These are phyloP conservation scores for Diutina mesorugosa DNA, from an alignment of 1,139 yeast species.

Conservation along the genomic window DNA sequence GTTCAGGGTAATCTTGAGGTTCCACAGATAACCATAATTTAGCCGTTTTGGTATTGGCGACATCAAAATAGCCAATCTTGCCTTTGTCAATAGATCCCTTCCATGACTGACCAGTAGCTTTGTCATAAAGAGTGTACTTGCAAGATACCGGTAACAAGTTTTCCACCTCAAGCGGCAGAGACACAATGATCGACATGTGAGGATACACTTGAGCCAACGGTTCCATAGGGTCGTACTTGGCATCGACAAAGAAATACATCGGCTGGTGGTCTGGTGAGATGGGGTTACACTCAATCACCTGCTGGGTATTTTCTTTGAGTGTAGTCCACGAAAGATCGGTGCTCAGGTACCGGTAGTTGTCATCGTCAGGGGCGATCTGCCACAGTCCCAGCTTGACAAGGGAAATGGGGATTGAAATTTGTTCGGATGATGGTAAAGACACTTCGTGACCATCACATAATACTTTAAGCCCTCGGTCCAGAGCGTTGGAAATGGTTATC, in stretches of 20 bases:
- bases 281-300: not conserved
- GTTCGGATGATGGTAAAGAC: conserved; percentile 37
- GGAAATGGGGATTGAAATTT: conserved; percentile 62
- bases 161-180: conserved; percentile 81
- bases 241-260: conserved; percentile 67
- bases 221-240: conserved; percentile 46
- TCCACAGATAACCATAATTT: conserved; percentile 53
- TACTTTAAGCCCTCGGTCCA: conserved; percentile 40
- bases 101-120: conserved; percentile 63
- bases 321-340: not conserved
- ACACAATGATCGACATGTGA: conserved; percentile 62
- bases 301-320: not conserved
- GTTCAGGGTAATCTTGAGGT: conserved; percentile 49
- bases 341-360: not conserved
- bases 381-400: conserved; percentile 47
- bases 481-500: conserved; percentile 53
- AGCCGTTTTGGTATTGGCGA: conserved; percentile 60
- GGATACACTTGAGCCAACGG: conserved; percentile 73
- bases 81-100: conserved; percentile 52
- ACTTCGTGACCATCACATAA: conserved; percentile 11
- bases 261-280: conserved; percentile 4
- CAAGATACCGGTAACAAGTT: conserved; percentile 79
- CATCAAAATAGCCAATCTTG: conserved; percentile 60
- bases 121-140: conserved; percentile 65
- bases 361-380: conserved; percentile 42